Evolutionary conservation across 352 stramenopile species (phyloP).

Genomic region (Phytophthora cajani): DNA sequence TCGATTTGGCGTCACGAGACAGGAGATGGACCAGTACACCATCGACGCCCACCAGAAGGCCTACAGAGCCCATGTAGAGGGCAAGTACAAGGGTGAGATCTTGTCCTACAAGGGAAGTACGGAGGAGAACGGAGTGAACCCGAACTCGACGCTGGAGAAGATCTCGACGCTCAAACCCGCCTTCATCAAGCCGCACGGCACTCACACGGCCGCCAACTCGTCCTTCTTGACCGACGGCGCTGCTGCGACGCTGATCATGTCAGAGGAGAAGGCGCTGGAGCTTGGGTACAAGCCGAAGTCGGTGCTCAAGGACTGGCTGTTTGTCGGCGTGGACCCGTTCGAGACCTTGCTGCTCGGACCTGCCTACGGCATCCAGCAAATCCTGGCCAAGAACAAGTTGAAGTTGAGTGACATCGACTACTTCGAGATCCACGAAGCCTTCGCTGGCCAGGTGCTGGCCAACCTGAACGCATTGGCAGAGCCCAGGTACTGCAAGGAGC

Average conservation of each 20-base stretch:
- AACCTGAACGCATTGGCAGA: slow-evolving; percentile 97
- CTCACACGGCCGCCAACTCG: slow-evolving; percentile 98
- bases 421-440: slow-evolving; percentile 99
- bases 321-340: slow-evolving; percentile 97
- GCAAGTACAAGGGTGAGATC: slow-evolving; percentile 94
- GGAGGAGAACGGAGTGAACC: slow-evolving; percentile 98
- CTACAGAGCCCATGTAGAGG: slow-evolving; percentile 94
- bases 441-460: slow-evolving; percentile 97
- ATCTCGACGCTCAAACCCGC: slow-evolving; percentile 97
- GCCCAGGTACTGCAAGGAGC: slow-evolving; percentile 95
- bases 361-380: slow-evolving; percentile 93
- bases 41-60: slow-evolving; percentile 95
- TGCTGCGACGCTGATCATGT: slow-evolving; percentile 96
- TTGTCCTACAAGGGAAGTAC: slow-evolving; percentile 95
- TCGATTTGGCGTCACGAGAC: slow-evolving; percentile 94
- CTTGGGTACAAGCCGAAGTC: slow-evolving; percentile 96
- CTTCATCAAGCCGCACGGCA: slow-evolving; percentile 98
- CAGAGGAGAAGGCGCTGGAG: slow-evolving; percentile 95
- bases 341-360: slow-evolving; percentile 95
- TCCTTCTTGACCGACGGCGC: slow-evolving; percentile 98
- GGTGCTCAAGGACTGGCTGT: slow-evolving; percentile 96
- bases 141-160: slow-evolving; percentile 94
- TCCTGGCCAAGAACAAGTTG: slow-evolving; percentile 86
- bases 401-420: slow-evolving; percentile 96
- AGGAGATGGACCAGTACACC: slow-evolving; percentile 98